phyloP scores from a whole-genome alignment of 192 early-diverging fungal species.

The Hyaloraphidium curvatum region DNA sequence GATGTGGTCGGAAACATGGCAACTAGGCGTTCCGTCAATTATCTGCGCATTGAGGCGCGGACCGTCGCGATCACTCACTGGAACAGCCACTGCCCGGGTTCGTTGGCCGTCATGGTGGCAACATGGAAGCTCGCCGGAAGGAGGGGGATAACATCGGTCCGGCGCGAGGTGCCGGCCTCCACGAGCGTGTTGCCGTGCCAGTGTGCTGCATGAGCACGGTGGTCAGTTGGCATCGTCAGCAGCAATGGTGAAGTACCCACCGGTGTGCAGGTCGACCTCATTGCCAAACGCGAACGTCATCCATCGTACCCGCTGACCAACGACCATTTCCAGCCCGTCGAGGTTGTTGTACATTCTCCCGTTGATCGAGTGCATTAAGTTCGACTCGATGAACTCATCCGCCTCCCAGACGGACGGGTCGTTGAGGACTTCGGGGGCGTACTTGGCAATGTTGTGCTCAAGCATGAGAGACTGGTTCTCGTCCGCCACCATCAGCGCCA shows the following conservation, averaged over 20 bases:
- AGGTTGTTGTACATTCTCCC: slow-evolving; percentile 16
- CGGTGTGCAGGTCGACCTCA: slow-evolving; percentile 2
- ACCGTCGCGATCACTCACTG: slow-evolving; percentile 7
- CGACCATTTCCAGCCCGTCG: background rate
- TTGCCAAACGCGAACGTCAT: background rate
- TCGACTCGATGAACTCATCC: slow-evolving; percentile 15
- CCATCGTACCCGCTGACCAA: background rate
- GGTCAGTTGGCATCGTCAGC: too few species aligned
- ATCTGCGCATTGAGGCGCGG: background rate
- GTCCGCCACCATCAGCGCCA: background rate
- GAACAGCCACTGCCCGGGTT: slow-evolving; percentile 21
- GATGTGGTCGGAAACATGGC: slow-evolving; percentile 20
- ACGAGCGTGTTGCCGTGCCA: slow-evolving; percentile 22
- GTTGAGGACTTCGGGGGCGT: background rate
- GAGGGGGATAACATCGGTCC: slow-evolving; percentile 24
- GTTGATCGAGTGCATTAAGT: slow-evolving; percentile 19
- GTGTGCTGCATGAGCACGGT: slow-evolving; percentile 13
- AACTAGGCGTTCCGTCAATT: background rate
- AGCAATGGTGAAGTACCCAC: too few species aligned
- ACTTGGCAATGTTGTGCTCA: background rate
- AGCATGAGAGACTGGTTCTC: background rate
- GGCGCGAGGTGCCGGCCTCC: slow-evolving; percentile 15
- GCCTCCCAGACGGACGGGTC: background rate
- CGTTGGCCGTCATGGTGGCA: slow-evolving; percentile 20
- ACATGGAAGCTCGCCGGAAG: slow-evolving; percentile 14